Percentiles rank a stretch among this genome's conserved stretches.
Conservation (phyloP, 768 basidiomycete genomes). For the Rhizopogon vinicolor region DNA sequence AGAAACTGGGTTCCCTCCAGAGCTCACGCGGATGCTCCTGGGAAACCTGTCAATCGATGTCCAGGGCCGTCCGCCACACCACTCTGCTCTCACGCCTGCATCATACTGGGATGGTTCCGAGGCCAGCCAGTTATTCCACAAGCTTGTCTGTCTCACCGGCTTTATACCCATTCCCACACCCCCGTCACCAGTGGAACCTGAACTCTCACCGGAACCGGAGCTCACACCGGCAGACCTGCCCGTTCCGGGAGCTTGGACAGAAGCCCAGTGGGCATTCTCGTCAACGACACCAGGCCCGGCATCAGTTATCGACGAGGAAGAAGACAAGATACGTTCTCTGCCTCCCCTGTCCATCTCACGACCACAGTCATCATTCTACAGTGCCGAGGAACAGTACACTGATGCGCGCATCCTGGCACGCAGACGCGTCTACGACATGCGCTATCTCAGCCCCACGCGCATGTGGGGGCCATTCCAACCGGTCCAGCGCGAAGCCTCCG, state of each 20-base stretch:
- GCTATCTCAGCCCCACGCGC: slow-evolving; percentile 21
- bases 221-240: neutral
- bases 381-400: slow-evolving; percentile 9
- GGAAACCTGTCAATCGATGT: slow-evolving; percentile 17
- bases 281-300: neutral
- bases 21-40: slow-evolving; percentile 22
- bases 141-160: slow-evolving; percentile 41
- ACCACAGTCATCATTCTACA: neutral
- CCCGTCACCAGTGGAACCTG: slow-evolving; percentile 6
- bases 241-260: neutral
- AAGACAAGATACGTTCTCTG: neutral
- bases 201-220: neutral
- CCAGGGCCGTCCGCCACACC: slow-evolving; percentile 9
- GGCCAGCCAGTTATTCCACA: slow-evolving; percentile 34
- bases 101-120: slow-evolving; percentile 23
- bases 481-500: slow-evolving; percentile 6
- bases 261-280: neutral
- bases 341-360: neutral
- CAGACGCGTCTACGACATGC: slow-evolving; percentile 27
- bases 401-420: slow-evolving; percentile 23
- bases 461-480: slow-evolving; percentile 23
- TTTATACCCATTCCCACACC: slow-evolving; percentile 28
- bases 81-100: slow-evolving; percentile 10
- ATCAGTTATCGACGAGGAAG: neutral
- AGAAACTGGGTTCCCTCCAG: slow-evolving; percentile 29